phyloP scores from a whole-genome alignment of 352 stramenopile genomes.

The Pythium aquatile region DNA sequence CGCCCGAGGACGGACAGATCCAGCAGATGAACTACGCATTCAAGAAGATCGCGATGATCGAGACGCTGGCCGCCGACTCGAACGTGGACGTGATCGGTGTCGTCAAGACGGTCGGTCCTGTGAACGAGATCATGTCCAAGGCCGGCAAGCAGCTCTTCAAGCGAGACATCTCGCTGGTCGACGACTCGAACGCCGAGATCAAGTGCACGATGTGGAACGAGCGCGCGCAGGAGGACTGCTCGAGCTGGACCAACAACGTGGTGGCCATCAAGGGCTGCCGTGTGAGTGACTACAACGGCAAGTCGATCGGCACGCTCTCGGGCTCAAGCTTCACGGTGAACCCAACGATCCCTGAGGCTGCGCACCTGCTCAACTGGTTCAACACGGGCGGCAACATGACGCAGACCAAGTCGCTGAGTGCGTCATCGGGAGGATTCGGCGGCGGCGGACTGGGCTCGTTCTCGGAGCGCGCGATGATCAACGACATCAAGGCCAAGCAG shows the following conservation, averaged over 20 bases:
- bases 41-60: constrained; percentile 93
- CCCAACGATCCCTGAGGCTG: constrained; percentile 84
- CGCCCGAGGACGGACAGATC: constrained; percentile 89
- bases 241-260: constrained; percentile 88
- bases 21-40: constrained; percentile 91
- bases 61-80: constrained; percentile 79
- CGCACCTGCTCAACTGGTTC: constrained; percentile 85
- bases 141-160: constrained; percentile 95
- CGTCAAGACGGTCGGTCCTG: constrained; percentile 91
- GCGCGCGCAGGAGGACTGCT: constrained; percentile 76
- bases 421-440: constrained; percentile 70
- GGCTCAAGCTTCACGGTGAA: constrained; percentile 84
- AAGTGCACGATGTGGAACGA: constrained; percentile 97
- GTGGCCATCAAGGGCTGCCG: constrained; percentile 95
- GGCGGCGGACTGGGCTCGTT: constrained; percentile 81
- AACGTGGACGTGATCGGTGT: constrained; percentile 96
- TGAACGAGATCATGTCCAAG: constrained; percentile 93
- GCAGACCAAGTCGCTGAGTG: constrained; percentile 78
- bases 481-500: constrained; percentile 94
- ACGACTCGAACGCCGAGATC: constrained; percentile 96
- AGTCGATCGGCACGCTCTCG: constrained; percentile 84
- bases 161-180: constrained; percentile 95
- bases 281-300: constrained; percentile 94
- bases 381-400: constrained; percentile 65
- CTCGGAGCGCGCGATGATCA: constrained; percentile 85